phyloP scores from a whole-genome alignment of 2,329 filamentous ascomycete species.

The Blastomyces emzantsi region DNA sequence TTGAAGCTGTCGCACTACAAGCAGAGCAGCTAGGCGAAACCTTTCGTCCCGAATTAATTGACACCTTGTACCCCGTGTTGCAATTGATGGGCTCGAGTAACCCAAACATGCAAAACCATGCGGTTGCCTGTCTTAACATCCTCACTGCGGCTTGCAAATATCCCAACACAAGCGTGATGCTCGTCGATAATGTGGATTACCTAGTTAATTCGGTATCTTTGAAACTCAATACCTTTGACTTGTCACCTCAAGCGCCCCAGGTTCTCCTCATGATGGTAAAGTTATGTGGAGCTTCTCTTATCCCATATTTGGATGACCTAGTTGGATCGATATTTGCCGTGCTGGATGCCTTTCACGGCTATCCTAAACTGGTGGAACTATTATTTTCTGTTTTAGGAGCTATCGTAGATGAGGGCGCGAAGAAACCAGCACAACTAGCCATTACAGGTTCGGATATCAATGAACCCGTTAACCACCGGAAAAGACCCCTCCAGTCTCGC shows the following conservation, averaged over 20 bases:
- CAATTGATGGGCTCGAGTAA: constrained; percentile 72
- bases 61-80: constrained; percentile 83
- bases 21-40: constrained; percentile 56
- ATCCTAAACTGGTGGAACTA: constrained; percentile 72
- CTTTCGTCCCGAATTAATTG: constrained; percentile 80
- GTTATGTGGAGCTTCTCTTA: constrained; percentile 67
- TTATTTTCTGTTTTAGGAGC: constrained; percentile 76
- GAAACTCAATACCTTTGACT: constrained; percentile 82
- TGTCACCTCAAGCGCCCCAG: constrained; percentile 82
- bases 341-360: constrained; percentile 91
- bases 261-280: constrained; percentile 92
- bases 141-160: constrained; percentile 72
- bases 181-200: constrained; percentile 91
- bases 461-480: constrained; percentile 22
- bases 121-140: constrained; percentile 71
- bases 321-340: constrained; percentile 86
- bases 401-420: constrained; percentile 72
- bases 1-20: constrained; percentile 72
- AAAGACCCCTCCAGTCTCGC: constrained; percentile 25
- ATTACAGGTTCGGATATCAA: constrained; percentile 29
- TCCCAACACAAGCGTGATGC: constrained; percentile 60
- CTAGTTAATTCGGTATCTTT: constrained; percentile 88
- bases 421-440: constrained; percentile 41
- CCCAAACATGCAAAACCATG: constrained; percentile 62
- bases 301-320: constrained; percentile 87